These are phyloP conservation scores for Acacia pycnantha DNA, from an alignment of 331 rosid species.

Conservation along the genomic window DNA sequence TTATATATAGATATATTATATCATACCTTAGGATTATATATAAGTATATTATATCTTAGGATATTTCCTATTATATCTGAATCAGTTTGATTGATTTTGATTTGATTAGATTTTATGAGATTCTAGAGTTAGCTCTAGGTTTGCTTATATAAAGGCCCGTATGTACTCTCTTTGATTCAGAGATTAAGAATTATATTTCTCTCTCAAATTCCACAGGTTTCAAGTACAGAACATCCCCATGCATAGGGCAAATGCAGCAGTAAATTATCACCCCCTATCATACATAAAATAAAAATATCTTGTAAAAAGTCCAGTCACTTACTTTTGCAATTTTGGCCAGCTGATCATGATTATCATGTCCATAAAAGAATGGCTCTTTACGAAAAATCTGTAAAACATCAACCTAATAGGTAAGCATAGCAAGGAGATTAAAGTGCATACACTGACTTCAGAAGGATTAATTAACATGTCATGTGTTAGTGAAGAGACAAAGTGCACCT, in stretches of 20 bases:
- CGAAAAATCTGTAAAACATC: constrained; percentile 76
- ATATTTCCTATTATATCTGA: too few species aligned
- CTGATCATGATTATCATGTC: constrained; percentile 90
- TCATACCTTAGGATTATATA: too few species aligned
- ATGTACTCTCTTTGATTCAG: too few species aligned
- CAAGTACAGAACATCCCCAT: neutral
- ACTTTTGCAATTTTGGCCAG: constrained; percentile 93
- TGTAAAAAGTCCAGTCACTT: constrained; percentile 8
- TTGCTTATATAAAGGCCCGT: too few species aligned
- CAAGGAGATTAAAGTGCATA: constrained; percentile 23
- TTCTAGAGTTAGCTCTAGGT: too few species aligned
- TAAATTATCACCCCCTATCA: neutral
- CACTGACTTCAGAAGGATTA: constrained; percentile 23
- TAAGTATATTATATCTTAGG: too few species aligned
- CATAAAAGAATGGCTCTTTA: constrained; percentile 95
- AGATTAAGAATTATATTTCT: too few species aligned
- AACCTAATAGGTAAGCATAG: constrained; percentile 42
- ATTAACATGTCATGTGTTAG: neutral
- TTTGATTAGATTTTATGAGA: too few species aligned
- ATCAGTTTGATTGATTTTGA: too few species aligned
- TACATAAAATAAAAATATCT: neutral
- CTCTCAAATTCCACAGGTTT: too few species aligned
- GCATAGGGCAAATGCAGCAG: constrained; percentile 1
- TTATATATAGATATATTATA: too few species aligned
- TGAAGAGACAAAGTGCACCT: constrained; percentile 3